Evolutionary conservation across 139 green algal genomes (phyloP).

Genomic region (Diplosphaera chodatii): DNA sequence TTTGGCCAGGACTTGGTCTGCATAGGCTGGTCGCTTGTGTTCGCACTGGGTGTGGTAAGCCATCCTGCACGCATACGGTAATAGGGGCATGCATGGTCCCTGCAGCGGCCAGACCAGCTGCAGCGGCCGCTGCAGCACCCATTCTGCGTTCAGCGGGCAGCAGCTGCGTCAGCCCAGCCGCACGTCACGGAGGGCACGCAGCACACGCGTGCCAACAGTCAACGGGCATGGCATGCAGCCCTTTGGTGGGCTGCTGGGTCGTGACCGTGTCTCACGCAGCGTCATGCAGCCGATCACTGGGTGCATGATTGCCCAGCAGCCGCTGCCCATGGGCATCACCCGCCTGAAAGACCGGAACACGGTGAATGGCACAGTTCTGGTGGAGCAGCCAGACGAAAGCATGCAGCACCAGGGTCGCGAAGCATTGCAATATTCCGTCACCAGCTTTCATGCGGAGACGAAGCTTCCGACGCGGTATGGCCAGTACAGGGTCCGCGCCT

Average conservation of each 20-base stretch:
- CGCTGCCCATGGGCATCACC: not conserved
- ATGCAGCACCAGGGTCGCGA: not conserved
- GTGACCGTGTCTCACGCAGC: not conserved
- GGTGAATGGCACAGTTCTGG: not conserved
- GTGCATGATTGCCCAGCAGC: not conserved
- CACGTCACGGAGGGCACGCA: too few species aligned
- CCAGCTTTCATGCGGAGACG: conserved; percentile 63
- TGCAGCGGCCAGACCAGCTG: too few species aligned
- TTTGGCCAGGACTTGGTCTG: too few species aligned
- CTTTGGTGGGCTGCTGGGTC: not conserved
- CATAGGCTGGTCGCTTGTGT: too few species aligned
- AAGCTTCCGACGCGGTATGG: conserved; percentile 79
- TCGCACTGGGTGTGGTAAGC: too few species aligned
- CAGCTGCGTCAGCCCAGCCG: too few species aligned
- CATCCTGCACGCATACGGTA: too few species aligned
- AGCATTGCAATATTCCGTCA: not conserved
- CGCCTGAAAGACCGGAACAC: not conserved
- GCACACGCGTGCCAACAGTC: too few species aligned
- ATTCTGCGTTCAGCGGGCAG: too few species aligned
- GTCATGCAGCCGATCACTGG: not conserved
- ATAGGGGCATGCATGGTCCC: too few species aligned
- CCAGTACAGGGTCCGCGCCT: conserved; percentile 79
- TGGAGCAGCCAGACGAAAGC: not conserved
- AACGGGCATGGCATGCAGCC: not conserved
- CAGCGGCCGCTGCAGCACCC: too few species aligned